These are phyloP conservation scores for Candida krabiensis DNA, from an alignment of 805 yeast species.

Conservation along the genomic window DNA sequence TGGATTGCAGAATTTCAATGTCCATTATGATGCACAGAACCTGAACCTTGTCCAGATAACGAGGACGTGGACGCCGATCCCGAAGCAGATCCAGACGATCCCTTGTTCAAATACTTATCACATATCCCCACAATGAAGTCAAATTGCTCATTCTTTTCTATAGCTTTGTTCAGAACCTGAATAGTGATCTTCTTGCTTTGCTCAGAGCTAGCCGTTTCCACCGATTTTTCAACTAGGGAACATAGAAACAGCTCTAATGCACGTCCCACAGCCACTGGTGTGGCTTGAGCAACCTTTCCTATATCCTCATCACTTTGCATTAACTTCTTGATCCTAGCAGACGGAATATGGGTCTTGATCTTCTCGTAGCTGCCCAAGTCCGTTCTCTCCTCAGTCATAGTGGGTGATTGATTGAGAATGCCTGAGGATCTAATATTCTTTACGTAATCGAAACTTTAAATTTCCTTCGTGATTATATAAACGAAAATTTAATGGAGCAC, in stretches of 20 bases:
- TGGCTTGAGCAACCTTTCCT: slow-evolving; percentile 98
- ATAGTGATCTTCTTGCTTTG: slow-evolving; percentile 83
- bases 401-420: no score
- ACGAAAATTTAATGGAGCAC: background rate
- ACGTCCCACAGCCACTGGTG: slow-evolving; percentile 96
- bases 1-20: no score
- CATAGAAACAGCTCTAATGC: slow-evolving; percentile 92
- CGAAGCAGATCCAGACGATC: slow-evolving; percentile 7
- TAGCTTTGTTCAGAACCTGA: slow-evolving; percentile 79
- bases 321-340: slow-evolving; percentile 91
- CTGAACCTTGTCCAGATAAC: no score
- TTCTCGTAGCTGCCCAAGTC: slow-evolving; percentile 37
- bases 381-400: slow-evolving; percentile 16
- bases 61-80: no score
- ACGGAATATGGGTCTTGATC: slow-evolving; percentile 82
- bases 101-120: slow-evolving; percentile 26
- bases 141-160: slow-evolving; percentile 82
- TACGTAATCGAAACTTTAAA: background rate
- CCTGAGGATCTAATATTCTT: no score
- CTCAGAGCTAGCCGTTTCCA: slow-evolving; percentile 68
- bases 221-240: slow-evolving; percentile 80
- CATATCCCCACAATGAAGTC: slow-evolving; percentile 82
- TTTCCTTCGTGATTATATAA: no score
- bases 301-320: slow-evolving; percentile 99
- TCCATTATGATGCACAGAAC: no score